Percentiles rank a stretch among this genome's conserved stretches.
phyloP scores from a whole-genome alignment of 1,284 basidiomycete species.

The Irpex sp. region DNA sequence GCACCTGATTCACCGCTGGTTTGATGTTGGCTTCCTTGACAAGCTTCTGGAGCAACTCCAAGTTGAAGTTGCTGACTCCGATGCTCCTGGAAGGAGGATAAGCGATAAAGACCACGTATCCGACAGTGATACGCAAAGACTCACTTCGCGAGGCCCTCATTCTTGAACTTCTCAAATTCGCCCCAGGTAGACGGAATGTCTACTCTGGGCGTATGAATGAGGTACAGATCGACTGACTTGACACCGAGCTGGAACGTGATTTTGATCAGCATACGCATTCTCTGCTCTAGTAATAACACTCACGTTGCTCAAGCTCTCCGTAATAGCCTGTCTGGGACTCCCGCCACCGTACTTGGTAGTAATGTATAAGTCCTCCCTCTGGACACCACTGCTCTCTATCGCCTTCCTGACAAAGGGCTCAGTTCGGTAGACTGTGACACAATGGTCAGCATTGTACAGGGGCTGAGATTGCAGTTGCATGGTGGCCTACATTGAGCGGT shows the following conservation, averaged over 20 bases:
- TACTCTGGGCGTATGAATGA: conserved; percentile 53
- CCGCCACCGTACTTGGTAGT: conserved; percentile 57
- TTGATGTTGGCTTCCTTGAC: conserved; percentile 50
- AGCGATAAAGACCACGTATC: neutral
- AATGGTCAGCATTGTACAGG: neutral
- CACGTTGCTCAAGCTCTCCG: conserved; percentile 16
- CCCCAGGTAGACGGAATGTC: conserved; percentile 58
- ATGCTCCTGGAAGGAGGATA: conserved; percentile 48
- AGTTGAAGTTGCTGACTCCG: conserved; percentile 71
- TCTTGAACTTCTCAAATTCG: conserved; percentile 53
- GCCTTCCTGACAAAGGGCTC: conserved; percentile 36
- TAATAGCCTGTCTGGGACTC: conserved; percentile 47
- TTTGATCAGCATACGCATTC: neutral
- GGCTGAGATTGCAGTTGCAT: neutral
- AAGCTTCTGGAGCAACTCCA: conserved; percentile 48
- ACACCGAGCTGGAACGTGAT: conserved; percentile 45
- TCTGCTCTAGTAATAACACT: neutral
- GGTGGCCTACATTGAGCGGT: conserved; percentile 25
- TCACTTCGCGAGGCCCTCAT: conserved; percentile 53
- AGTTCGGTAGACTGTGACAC: conserved; percentile 30
- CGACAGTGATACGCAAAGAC: conserved; percentile 8
- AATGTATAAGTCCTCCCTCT: conserved; percentile 30
- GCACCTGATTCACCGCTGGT: conserved; percentile 69
- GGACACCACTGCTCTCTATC: conserved; percentile 29
- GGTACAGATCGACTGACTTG: conserved; percentile 66